Evolutionary conservation across 2,329 filamentous ascomycete genomes (phyloP), one percentile per base, ranked within the genome.

Genomic region (Colletotrichum paranaense): DNA sequence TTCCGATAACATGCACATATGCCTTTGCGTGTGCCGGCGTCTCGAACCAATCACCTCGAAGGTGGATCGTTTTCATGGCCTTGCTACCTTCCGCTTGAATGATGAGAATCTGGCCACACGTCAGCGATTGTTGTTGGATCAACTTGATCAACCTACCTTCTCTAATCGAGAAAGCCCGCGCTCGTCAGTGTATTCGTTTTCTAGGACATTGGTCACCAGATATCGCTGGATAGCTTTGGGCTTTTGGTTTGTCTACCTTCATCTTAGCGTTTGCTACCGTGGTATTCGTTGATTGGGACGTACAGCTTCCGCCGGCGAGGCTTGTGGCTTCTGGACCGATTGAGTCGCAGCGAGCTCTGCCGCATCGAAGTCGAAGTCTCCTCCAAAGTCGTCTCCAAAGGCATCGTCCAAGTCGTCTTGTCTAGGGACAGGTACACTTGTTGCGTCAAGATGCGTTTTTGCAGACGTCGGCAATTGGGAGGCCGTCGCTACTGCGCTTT

Each of bases 1-100:
- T 84, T 35, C 95, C 95, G 75, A 97, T 94, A 71, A 99, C 87
- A 80, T 99, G 95, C 53, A 98, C 92, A 79, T 93, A 96, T 0
- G 93, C 91, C 38, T 93, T 92, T 56, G 89, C 86, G 46, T 90
- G 92, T 52, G 93, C 94, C 35, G 93, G 90, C 7, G 94, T 97
- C 60, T 96, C 93, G 74, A 91, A 89, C 97, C 97, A 99, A 62
- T 94, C 93, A 70, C 94, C 94, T 72, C 96, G 91, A 42, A 99
- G 89, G 66, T 92, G 90, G 35, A 98, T 91, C 1, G 90, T 91
- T 77, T 89, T 93, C 75, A 89, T 87, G 7, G 86, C 82, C 73
- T 92, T 92, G 0, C 89, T 91, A 72, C 88, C 91, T 76, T 98
- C 95, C 64, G 93, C 91, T 82, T 95, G 91, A 30, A 98, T 93